Conservation (phyloP, 441 rosid species). For the Adansonia madagascariensis region DNA sequence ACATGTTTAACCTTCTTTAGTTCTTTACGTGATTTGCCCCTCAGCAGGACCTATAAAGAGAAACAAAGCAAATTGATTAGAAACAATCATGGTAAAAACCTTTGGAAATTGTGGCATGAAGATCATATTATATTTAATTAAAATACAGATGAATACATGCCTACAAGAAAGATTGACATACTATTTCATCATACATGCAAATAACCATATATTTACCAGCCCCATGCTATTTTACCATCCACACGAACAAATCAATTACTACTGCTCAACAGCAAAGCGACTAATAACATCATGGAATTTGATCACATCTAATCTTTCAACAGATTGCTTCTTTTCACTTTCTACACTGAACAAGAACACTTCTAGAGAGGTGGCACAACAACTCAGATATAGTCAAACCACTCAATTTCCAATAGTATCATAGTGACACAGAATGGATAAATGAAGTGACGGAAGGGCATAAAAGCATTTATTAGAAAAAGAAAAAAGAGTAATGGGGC, state of each 20-base stretch:
- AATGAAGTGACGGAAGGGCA: not conserved
- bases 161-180: not conserved
- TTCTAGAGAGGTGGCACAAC: not conserved
- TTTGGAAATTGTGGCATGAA: not conserved
- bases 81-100: not conserved
- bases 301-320: not conserved
- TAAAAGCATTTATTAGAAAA: not conserved
- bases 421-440: not conserved
- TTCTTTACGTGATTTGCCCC: slow-evolving; percentile 77
- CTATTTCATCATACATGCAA: not conserved
- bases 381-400: not conserved
- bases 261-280: not conserved
- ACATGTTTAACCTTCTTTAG: slow-evolving; percentile 88
- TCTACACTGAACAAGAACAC: not conserved
- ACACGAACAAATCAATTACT: not conserved
- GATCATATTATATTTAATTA: not conserved
- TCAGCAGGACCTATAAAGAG: slow-evolving; percentile 67
- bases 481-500: not conserved
- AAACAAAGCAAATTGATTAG: not conserved
- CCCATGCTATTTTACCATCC: not conserved
- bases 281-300: not conserved
- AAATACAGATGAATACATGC: not conserved
- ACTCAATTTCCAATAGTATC: not conserved
- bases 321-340: not conserved
- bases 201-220: not conserved